Conservation (phyloP, 495 filamentous ascomycete species). For the Penicillium robsamsonii region DNA sequence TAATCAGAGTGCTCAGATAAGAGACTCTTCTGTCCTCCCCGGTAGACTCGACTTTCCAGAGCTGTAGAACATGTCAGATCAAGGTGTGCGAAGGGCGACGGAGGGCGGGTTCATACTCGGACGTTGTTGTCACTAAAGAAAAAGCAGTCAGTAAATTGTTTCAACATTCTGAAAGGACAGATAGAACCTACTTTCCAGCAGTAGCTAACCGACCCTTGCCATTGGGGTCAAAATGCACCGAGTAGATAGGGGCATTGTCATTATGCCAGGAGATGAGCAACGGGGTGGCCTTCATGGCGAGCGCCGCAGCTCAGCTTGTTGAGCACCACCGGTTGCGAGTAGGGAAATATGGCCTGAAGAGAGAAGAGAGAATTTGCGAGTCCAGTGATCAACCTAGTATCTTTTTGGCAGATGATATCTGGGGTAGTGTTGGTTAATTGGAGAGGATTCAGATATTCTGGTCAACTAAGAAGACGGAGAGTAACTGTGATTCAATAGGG, state of each 20-base stretch:
- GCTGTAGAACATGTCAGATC: slow-evolving; percentile 51
- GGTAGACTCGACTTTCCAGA: slow-evolving; percentile 85
- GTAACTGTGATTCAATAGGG: neutral
- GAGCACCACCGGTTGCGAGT: slow-evolving; percentile 7
- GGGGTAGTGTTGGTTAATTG: neutral
- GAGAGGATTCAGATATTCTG: neutral
- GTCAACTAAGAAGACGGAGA: neutral
- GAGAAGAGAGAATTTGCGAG: slow-evolving; percentile 7
- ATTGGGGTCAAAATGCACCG: slow-evolving; percentile 90
- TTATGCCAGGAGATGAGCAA: slow-evolving; percentile 96
- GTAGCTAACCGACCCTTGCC: slow-evolving; percentile 92
- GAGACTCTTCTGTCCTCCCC: slow-evolving; percentile 86
- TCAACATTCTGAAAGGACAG: neutral
- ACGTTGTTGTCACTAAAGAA: slow-evolving; percentile 83
- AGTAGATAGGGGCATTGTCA: slow-evolving; percentile 91
- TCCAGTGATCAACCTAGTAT: slow-evolving; percentile 11
- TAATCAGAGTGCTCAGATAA: slow-evolving; percentile 85
- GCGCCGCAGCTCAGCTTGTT: slow-evolving; percentile 29
- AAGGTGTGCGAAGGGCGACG: slow-evolving; percentile 11
- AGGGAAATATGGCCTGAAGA: neutral
- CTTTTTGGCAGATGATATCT: slow-evolving; percentile 2
- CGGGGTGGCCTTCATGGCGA: slow-evolving; percentile 84
- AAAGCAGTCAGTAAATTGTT: slow-evolving; percentile 14
- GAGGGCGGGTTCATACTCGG: slow-evolving; percentile 59
- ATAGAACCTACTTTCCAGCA: slow-evolving; percentile 61